phyloP scores from a whole-genome alignment of 805 yeast genomes.

The Saturnispora saitoi region DNA sequence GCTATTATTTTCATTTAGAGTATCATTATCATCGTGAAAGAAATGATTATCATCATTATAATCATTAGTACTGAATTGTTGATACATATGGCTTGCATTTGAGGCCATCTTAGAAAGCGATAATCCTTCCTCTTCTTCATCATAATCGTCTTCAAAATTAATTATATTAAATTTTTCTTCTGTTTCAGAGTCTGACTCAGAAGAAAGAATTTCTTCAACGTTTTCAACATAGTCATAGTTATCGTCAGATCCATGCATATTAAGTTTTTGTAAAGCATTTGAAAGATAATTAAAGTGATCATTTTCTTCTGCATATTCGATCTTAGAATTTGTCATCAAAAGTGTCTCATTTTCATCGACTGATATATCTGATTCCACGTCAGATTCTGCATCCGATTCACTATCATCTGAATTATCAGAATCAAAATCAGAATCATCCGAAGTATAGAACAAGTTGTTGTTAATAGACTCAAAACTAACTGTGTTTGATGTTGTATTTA shows the following conservation, averaged over 20 bases:
- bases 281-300: neutral
- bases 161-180: neutral
- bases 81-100: neutral
- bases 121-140: slow-evolving; percentile 1
- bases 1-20: neutral
- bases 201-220: slow-evolving; percentile 6
- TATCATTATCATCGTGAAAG: slow-evolving; percentile 1
- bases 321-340: neutral
- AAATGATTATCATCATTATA: neutral
- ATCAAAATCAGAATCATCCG: slow-evolving; percentile 5
- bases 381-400: neutral
- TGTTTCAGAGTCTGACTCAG: slow-evolving; percentile 2
- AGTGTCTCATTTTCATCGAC: neutral
- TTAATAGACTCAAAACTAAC: slow-evolving; percentile 3
- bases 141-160: slow-evolving; percentile 4
- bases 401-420: neutral
- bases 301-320: neutral
- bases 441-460: neutral
- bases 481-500: slow-evolving; percentile 20
- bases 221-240: neutral
- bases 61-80: slow-evolving; percentile 18
- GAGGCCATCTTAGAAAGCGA: slow-evolving; percentile 3
- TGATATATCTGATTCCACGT: neutral
- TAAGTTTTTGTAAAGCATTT: slow-evolving; percentile 1
- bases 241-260: neutral